Evolutionary conservation across 495 filamentous ascomycete species (phyloP).

Genomic region (Eremomyces bilateralis): DNA sequence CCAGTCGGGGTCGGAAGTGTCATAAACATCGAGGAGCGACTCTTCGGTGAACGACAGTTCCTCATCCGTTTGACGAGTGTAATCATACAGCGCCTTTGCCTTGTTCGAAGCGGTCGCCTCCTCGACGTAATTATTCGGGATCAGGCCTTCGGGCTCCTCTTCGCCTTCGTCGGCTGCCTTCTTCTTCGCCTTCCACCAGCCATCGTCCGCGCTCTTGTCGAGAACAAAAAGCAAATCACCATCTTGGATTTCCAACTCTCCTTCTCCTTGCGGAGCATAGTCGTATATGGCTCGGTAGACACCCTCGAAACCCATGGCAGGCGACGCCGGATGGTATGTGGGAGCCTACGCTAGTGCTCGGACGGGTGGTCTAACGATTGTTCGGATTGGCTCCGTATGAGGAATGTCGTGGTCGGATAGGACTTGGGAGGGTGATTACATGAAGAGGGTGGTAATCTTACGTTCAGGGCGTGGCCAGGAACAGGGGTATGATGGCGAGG

Average conservation of each 20-base stretch:
- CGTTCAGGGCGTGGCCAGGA: too few species aligned
- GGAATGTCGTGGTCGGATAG: too few species aligned
- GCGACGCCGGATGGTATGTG: too few species aligned
- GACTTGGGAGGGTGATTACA: too few species aligned
- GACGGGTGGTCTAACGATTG: too few species aligned
- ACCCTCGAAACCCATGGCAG: constrained; percentile 66
- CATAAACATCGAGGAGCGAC: constrained; percentile 61
- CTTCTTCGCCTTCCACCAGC: constrained; percentile 98
- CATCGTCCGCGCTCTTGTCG: constrained; percentile 75
- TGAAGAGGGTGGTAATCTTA: too few species aligned
- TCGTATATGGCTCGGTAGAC: constrained; percentile 86
- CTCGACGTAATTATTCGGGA: constrained; percentile 90
- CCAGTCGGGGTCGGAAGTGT: constrained; percentile 88
- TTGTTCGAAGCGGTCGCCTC: constrained; percentile 45
- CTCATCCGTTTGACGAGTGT: constrained; percentile 90
- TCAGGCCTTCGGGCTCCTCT: constrained; percentile 80
- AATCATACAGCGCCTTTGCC: constrained; percentile 85
- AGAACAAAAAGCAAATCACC: constrained; percentile 84
- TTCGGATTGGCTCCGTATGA: too few species aligned
- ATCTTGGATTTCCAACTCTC: constrained; percentile 70
- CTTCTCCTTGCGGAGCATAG: constrained; percentile 72
- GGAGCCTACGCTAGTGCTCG: too few species aligned
- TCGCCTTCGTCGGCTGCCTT: constrained; percentile 79
- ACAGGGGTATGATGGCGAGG: too few species aligned
- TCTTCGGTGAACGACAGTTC: constrained; percentile 93